Evolutionary conservation across 345 rosid species (phyloP).

Genomic region (Zanthoxylum bungeanum): DNA sequence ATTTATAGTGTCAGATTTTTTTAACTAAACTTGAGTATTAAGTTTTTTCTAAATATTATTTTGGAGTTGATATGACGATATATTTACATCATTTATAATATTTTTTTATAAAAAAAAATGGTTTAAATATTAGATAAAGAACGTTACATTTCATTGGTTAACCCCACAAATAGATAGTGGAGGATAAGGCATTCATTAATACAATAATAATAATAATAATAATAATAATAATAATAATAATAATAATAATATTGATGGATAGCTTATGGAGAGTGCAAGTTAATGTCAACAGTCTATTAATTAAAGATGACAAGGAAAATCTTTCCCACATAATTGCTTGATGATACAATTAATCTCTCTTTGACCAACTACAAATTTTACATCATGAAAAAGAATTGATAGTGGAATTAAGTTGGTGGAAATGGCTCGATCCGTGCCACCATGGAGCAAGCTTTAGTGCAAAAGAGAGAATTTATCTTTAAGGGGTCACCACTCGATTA

Average conservation of each 20-base stretch:
- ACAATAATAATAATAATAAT: background rate
- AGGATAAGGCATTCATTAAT: background rate
- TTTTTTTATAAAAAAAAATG: too few relatives aligned
- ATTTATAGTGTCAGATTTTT: too few relatives aligned
- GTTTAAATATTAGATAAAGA: background rate
- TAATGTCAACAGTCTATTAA: too few relatives aligned
- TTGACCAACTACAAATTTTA: background rate
- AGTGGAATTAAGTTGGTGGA: conserved; percentile 14
- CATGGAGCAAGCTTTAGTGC: background rate
- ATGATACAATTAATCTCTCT: too few relatives aligned
- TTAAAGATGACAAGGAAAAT: background rate
- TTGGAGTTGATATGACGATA: too few relatives aligned
- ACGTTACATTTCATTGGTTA: background rate
- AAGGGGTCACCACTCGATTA: too few relatives aligned
- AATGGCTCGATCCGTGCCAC: background rate
- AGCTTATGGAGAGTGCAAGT: background rate
- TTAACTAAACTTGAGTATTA: too few relatives aligned
- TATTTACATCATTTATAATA: too few relatives aligned
- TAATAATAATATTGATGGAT: background rate
- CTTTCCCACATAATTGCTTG: background rate
- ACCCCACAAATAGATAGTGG: background rate
- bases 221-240: too few relatives aligned
- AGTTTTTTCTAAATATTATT: background rate
- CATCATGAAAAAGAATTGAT: background rate
- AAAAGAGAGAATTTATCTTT: too few relatives aligned